Percentiles rank a stretch among this genome's conserved stretches.
These are phyloP conservation scores for Pholiota conissans DNA, from an alignment of 768 basidiomycete genomes.

Conservation along the genomic window DNA sequence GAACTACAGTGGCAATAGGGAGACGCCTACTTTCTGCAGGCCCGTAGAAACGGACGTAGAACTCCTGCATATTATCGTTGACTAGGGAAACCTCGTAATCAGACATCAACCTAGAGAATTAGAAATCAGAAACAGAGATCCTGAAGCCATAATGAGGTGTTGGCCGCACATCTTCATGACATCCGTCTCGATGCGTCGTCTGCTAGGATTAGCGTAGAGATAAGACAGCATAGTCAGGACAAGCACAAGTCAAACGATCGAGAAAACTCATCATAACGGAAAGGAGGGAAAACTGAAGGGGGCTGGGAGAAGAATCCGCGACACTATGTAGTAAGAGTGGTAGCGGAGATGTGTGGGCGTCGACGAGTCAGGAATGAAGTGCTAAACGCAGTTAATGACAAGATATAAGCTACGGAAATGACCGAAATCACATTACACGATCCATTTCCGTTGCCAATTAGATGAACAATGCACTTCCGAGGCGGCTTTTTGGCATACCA, in stretches of 20 bases:
- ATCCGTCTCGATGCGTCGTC: conserved; percentile 97
- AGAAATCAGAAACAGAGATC: conserved; percentile 3
- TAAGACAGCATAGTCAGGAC: conserved; percentile 18
- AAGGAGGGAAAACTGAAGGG: not conserved
- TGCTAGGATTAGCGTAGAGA: conserved; percentile 75
- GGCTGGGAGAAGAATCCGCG: not conserved
- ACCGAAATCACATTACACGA: conserved; percentile 17
- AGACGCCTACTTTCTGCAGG: conserved; percentile 86
- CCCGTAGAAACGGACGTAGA: conserved; percentile 94
- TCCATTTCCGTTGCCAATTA: not conserved
- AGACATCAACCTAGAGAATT: conserved; percentile 80
- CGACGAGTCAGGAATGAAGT: conserved; percentile 11
- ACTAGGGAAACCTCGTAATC: conserved; percentile 98
- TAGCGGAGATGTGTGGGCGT: not conserved
- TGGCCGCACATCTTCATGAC: conserved; percentile 93
- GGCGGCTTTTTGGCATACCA: not conserved
- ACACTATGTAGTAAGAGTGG: not conserved
- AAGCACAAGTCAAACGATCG: conserved; percentile 1
- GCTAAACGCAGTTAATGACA: conserved; percentile 4
- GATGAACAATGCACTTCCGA: not conserved
- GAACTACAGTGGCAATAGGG: conserved; percentile 10
- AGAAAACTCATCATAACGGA: conserved; percentile 58
- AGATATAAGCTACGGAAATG: conserved; percentile 15
- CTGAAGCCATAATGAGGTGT: not conserved
- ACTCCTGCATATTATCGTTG: conserved; percentile 99